These are phyloP conservation scores for Pterocarpus macrocarpus DNA, from an alignment of 306 rosid genomes.

Conservation along the genomic window DNA sequence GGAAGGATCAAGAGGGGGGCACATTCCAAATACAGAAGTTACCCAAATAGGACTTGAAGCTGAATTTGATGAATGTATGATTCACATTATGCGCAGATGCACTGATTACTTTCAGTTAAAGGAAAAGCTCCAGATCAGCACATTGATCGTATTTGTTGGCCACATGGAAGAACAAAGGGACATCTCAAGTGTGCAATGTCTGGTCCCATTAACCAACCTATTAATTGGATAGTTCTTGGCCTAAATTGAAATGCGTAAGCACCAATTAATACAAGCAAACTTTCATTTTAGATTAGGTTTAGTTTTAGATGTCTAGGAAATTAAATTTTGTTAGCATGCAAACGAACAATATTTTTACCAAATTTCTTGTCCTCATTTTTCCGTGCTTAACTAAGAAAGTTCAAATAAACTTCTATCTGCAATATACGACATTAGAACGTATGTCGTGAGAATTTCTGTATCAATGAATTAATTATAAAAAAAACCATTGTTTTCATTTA, in stretches of 20 bases:
- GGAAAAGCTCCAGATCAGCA: neutral
- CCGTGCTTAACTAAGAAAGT: neutral
- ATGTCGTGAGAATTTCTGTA: too few relatives aligned
- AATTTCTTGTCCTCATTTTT: neutral
- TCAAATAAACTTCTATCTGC: too few relatives aligned
- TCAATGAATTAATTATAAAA: too few relatives aligned
- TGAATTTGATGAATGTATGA: too few relatives aligned
- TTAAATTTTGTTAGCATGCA: constrained; percentile 19
- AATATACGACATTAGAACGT: too few relatives aligned
- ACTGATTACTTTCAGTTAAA: too few relatives aligned
- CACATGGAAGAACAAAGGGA: constrained; percentile 21
- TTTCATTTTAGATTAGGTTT: neutral
- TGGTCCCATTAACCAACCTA: neutral
- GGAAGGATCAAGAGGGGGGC: too few relatives aligned
- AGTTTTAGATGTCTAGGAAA: neutral
- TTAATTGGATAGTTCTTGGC: neutral
- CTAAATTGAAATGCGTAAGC: neutral
- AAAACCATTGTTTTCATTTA: too few relatives aligned
- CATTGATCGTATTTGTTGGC: constrained; percentile 26
- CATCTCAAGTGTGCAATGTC: constrained; percentile 10
- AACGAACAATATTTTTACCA: neutral
- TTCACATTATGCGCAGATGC: too few relatives aligned
- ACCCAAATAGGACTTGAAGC: too few relatives aligned
- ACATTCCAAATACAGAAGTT: too few relatives aligned
- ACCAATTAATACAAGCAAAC: neutral